A percentile compares a stretch with the other conserved stretches of the same genome.
These are phyloP conservation scores for Lentinus brumalis DNA, from an alignment of 768 basidiomycete species.

Conservation along the genomic window DNA sequence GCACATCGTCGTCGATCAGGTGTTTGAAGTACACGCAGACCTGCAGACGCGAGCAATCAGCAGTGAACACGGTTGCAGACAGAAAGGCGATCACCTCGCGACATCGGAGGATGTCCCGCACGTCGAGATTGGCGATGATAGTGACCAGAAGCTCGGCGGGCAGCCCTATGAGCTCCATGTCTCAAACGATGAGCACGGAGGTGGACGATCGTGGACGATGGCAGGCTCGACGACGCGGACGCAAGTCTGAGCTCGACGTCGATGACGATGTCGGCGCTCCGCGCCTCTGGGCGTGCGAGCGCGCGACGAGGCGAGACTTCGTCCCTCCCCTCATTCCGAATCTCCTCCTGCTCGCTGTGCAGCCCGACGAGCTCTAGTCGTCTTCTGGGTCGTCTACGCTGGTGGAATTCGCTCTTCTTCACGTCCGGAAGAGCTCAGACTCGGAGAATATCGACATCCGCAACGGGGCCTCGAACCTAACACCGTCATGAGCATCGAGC, in stretches of 20 bases:
- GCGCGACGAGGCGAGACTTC: background rate
- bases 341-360: background rate
- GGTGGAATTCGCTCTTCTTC: too few relatives aligned
- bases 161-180: conserved; percentile 4
- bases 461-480: background rate
- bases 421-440: background rate
- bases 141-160: conserved; percentile 26
- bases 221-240: background rate
- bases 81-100: conserved; percentile 20
- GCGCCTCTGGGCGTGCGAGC: too few relatives aligned
- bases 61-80: background rate
- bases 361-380: background rate
- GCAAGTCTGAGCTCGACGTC: background rate
- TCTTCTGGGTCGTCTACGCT: too few relatives aligned
- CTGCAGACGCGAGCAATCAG: conserved; percentile 9
- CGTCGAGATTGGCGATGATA: conserved; percentile 26
- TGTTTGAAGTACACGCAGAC: conserved; percentile 20
- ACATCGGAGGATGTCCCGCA: conserved; percentile 17
- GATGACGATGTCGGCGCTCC: background rate
- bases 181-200: background rate
- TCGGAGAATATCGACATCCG: background rate
- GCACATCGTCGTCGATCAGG: conserved; percentile 16
- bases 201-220: background rate
- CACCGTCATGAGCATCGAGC: conserved; percentile 14
- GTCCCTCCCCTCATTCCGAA: background rate